A percentile compares a stretch with the other conserved stretches of the same genome.
These are phyloP conservation scores for thale cress (Arabidopsis thaliana) DNA, from an alignment of 345 rosid species.

Conservation along the genomic window TAIR10.1 NC_003076.8:9198001-9198500, in stretches of 20 bases:
- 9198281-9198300: constrained; percentile 36
- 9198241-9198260: constrained; percentile 40
- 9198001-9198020: constrained; percentile 70
- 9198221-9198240: constrained; percentile 22
- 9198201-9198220: neutral
- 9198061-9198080: constrained; percentile 59
- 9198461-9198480: constrained; percentile 57
- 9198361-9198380: constrained; percentile 68
- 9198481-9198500: constrained; percentile 58
- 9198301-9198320: constrained; percentile 44
- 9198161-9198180: constrained; percentile 35
- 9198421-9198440: constrained; percentile 55
- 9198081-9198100: constrained; percentile 63
- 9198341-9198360: constrained; percentile 77
- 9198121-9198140: constrained; percentile 57
- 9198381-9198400: constrained; percentile 61
- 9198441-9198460: constrained; percentile 60
- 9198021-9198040: constrained; percentile 62
- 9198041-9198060: constrained; percentile 67
- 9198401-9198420: constrained; percentile 51
- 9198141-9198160: constrained; percentile 50
- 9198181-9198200: neutral
- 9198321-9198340: constrained; percentile 54
- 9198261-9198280: constrained; percentile 36
- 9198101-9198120: constrained; percentile 64